These are phyloP conservation scores for Colletotrichum sp. DNA, from an alignment of 2,329 filamentous ascomycete genomes.

Conservation along the genomic window DNA sequence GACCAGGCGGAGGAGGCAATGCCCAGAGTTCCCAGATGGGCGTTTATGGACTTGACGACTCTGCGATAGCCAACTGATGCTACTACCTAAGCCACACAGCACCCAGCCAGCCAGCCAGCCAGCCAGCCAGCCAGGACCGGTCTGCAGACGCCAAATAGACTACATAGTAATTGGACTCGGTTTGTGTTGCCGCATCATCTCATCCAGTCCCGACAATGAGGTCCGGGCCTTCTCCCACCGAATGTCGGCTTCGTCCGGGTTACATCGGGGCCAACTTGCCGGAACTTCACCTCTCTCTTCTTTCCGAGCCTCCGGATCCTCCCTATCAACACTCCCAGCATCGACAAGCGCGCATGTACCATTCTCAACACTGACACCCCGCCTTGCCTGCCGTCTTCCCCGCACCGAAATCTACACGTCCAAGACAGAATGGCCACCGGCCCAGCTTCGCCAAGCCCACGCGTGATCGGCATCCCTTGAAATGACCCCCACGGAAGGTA, in stretches of 20 bases:
- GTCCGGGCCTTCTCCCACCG: not conserved
- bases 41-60: not conserved
- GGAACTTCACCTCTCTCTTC: not conserved
- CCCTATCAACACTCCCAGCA: not conserved
- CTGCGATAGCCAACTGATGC: not conserved
- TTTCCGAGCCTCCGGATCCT: not conserved
- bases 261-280: slow-evolving; percentile 1
- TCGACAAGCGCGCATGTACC: not conserved
- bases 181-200: not conserved
- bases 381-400: not conserved
- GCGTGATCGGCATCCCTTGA: not conserved
- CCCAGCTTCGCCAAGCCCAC: not conserved
- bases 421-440: not conserved
- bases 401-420: not conserved
- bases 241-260: slow-evolving; percentile 3
- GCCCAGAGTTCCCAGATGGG: not conserved
- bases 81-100: not conserved
- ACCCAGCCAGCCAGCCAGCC: not conserved
- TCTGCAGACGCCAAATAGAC: not conserved
- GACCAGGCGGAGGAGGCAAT: not conserved
- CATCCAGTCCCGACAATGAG: not conserved
- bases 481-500: not conserved
- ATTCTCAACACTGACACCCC: not conserved
- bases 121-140: not conserved
- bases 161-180: not conserved